These are phyloP conservation scores for Aciculosporium take DNA, from an alignment of 2,329 filamentous ascomycete species.

Conservation along the genomic window DNA sequence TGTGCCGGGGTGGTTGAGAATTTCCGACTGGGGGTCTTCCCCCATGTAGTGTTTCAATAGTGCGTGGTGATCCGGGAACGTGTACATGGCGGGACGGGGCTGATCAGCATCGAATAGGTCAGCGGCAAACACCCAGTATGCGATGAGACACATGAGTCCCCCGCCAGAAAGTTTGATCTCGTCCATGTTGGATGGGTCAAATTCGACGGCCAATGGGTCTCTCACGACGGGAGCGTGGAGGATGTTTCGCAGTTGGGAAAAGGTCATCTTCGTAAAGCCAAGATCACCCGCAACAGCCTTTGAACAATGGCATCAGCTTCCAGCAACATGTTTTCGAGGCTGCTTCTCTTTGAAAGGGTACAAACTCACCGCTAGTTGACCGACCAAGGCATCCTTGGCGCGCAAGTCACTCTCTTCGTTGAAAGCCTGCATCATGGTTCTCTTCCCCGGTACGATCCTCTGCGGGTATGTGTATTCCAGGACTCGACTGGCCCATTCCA, in stretches of 20 bases:
- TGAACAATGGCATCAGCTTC: neutral
- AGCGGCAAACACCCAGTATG: conserved; percentile 48
- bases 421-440: conserved; percentile 49
- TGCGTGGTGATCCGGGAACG: conserved; percentile 46
- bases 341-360: neutral
- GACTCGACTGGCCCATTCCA: conserved; percentile 50
- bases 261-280: conserved; percentile 33
- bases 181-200: conserved; percentile 31
- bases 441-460: conserved; percentile 45
- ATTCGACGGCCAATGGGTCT: conserved; percentile 31
- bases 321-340: neutral
- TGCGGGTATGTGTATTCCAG: conserved; percentile 55
- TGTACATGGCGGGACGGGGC: conserved; percentile 35
- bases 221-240: conserved; percentile 25
- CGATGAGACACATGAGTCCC: conserved; percentile 43
- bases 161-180: conserved; percentile 44
- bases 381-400: conserved; percentile 51
- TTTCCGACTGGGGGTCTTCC: conserved; percentile 32
- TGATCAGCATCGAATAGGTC: conserved; percentile 45
- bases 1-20: conserved; percentile 36
- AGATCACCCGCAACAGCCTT: conserved; percentile 51
- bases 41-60: conserved; percentile 40
- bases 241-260: conserved; percentile 31
- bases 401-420: conserved; percentile 47
- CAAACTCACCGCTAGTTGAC: conserved; percentile 50